A percentile compares a stretch with the other conserved stretches of the same genome.
Evolutionary conservation across 495 filamentous ascomycete species (phyloP).

Genomic region (Hypoxylon fragiforme): DNA sequence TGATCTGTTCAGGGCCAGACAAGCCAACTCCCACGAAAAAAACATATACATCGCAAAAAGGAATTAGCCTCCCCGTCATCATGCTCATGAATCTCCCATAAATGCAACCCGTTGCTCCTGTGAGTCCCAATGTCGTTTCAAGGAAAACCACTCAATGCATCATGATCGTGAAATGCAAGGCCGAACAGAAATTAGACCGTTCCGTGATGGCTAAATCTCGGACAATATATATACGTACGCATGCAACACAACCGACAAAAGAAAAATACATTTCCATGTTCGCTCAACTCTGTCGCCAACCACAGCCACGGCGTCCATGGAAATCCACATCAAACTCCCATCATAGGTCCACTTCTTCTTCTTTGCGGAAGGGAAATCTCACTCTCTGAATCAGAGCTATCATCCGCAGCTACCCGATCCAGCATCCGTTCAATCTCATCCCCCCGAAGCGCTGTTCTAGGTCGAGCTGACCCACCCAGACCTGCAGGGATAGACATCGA

Average conservation of each 20-base stretch:
- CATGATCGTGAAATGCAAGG: constrained; percentile 26
- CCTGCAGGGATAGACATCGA: constrained; percentile 48
- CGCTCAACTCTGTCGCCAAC: constrained; percentile 4
- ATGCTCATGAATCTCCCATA: constrained; percentile 32
- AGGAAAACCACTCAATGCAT: constrained; percentile 27
- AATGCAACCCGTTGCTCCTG: constrained; percentile 31
- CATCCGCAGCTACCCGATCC: constrained; percentile 44
- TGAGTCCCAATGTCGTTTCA: constrained; percentile 21
- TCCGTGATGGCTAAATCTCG: not conserved
- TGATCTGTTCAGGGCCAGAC: constrained; percentile 6
- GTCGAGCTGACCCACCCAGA: constrained; percentile 38
- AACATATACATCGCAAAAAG: constrained; percentile 25
- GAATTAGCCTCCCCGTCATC: constrained; percentile 16
- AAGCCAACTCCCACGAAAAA: constrained; percentile 4
- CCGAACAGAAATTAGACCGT: constrained; percentile 16
- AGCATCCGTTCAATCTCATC: constrained; percentile 55
- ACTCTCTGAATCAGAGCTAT: constrained; percentile 53
- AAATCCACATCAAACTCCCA: constrained; percentile 24
- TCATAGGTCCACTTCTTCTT: constrained; percentile 31
- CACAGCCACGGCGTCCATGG: constrained; percentile 1
- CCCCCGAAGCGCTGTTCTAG: constrained; percentile 42
- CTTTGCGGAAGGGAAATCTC: constrained; percentile 49
- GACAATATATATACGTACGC: constrained; percentile 20
- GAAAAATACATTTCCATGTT: too few relatives aligned
- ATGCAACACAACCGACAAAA: constrained; percentile 10